phyloP scores from a whole-genome alignment of 345 rosid genomes.

The Citrus maxima region DNA sequence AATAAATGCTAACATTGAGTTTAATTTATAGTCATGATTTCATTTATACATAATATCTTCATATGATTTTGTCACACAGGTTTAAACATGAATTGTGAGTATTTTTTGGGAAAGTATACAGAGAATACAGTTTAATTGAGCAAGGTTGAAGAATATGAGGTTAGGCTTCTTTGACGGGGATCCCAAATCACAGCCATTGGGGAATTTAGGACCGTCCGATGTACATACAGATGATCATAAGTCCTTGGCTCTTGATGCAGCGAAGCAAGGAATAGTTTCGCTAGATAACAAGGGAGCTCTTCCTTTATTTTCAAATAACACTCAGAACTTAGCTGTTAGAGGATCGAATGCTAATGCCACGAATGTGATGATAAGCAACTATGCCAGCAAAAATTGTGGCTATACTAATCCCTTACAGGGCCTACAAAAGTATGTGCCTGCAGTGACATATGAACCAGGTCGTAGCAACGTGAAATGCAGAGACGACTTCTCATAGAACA shows the following conservation, averaged over 20 bases:
- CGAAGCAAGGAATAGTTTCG: constrained; percentile 47
- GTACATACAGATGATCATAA: constrained; percentile 39
- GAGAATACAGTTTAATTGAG: constrained; percentile 31
- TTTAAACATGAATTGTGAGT: constrained; percentile 48
- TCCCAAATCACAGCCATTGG: constrained; percentile 34
- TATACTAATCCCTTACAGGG: constrained; percentile 51
- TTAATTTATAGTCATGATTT: not conserved
- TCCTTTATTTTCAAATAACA: constrained; percentile 31
- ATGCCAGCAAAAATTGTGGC: constrained; percentile 42
- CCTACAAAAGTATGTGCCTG: constrained; percentile 27
- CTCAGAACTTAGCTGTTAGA: constrained; percentile 28
- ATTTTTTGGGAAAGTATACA: constrained; percentile 30
- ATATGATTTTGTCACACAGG: constrained; percentile 18
- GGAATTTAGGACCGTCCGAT: constrained; percentile 46
- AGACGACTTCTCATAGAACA: constrained; percentile 12
- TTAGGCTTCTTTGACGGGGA: constrained; percentile 57
- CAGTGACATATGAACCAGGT: constrained; percentile 24
- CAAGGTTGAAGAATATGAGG: constrained; percentile 43
- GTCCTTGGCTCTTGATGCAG: constrained; percentile 39
- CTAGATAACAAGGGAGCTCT: constrained; percentile 39
- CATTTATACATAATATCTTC: too few species aligned
- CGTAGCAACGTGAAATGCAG: constrained; percentile 31
- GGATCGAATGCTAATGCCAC: constrained; percentile 54
- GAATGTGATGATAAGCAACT: constrained; percentile 40
- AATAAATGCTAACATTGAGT: too few species aligned